These are phyloP conservation scores for Geum urbanum DNA, from an alignment of 306 rosid genomes.

Conservation along the genomic window DNA sequence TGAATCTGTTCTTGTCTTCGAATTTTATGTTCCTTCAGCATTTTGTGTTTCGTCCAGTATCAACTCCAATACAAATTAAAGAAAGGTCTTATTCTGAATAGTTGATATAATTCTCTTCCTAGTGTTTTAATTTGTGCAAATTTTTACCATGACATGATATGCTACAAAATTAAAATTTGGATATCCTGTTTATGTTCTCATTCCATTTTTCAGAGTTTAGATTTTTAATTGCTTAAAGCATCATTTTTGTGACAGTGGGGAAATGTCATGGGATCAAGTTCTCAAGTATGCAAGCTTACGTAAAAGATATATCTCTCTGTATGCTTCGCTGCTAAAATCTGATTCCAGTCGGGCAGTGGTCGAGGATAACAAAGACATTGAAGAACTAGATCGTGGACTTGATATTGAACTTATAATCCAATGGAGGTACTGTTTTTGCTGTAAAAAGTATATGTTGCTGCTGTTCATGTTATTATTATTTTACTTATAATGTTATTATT, in stretches of 20 bases:
- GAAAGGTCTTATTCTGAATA: background rate
- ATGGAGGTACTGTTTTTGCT: conserved; percentile 67
- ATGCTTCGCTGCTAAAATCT: conserved; percentile 82
- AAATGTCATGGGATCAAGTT: conserved; percentile 94
- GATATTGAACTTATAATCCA: conserved; percentile 87
- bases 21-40: background rate
- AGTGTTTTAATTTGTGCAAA: background rate
- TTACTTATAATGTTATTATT: background rate
- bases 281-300: conserved; percentile 74
- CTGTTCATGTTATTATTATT: background rate
- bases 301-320: conserved; percentile 74
- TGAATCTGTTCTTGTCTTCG: background rate
- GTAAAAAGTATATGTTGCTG: conserved; percentile 1
- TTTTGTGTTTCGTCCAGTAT: background rate
- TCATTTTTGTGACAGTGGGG: conserved; percentile 66
- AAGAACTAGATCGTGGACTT: conserved; percentile 79
- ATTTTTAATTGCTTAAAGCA: conserved; percentile 18
- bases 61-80: background rate
- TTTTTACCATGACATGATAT: conserved; percentile 1
- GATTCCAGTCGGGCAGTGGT: conserved; percentile 67
- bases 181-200: background rate
- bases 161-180: background rate
- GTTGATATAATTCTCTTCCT: background rate
- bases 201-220: background rate
- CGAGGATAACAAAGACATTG: conserved; percentile 67